Base-by-base conservation (phyloP, 1,284 basidiomycete species). In the Ceratobasidium papillatum region DNA sequence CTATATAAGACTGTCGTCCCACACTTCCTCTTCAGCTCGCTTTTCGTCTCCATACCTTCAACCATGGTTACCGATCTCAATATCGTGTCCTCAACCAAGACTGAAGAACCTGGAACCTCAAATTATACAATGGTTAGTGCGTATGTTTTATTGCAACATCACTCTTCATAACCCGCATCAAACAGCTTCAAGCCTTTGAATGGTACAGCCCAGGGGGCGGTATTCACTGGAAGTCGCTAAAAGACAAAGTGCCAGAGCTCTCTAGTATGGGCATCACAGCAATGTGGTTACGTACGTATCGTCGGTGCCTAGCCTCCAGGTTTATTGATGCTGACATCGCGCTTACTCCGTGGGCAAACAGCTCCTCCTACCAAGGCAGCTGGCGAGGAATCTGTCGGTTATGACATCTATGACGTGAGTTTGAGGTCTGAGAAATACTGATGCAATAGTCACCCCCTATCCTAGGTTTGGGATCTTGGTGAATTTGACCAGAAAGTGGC, bases 401-500 rank as follows among this genome's bases (percentile, higher is more conserved):
- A 85, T 75, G 81, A 81, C 73, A 83, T 85, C 68, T 86, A 85
- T 78, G 84, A 85, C 76, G 75, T 84, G 19, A 85, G 81, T 78
- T 84, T 51, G 22, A 14, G n/a, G 14, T 54, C 36, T 17, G 25
- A 27, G 19, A 4, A 52, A 19, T 11, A n/a, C 14, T 47, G 19
- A 47, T 36, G 22, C 17, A 3, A 34, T n/a, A 25, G 8, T 43
- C 17, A 64, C 25, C 45, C 32, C 45, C 69, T 76, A 45, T 79
- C 80, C 72, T 80, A 81, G 77, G 77, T 81, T 5, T 81, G 78
- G 76, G 81, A 82, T 72, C 78, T 87, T 9, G 86, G 88, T 75
- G 87, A 89, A 81, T 89, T 88, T 75, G 86, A 87, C 73, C 83
- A 85, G 76, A 87, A 88, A 79, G 85, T 86, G 30, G 80, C 80